Conservation (phyloP, 345 rosid species). For the Euclidium syriacum region DNA sequence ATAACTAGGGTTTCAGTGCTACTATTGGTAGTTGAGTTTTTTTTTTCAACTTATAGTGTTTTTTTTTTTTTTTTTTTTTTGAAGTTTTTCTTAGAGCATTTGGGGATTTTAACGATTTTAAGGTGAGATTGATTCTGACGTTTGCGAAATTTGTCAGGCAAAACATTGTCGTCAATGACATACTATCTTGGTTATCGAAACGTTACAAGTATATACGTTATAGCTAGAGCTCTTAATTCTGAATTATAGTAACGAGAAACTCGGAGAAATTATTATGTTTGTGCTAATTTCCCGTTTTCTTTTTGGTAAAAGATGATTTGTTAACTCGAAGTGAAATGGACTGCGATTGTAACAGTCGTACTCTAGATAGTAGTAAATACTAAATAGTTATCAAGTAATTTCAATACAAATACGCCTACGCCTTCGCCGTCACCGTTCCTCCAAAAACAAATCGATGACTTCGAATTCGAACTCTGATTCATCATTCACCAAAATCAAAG, state of each 20-base stretch:
- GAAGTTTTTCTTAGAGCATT: background rate
- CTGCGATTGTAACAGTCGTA: too few species aligned
- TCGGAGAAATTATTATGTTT: background rate
- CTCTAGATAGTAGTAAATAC: too few species aligned
- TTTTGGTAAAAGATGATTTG: too few species aligned
- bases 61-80: background rate
- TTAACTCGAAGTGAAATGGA: too few species aligned
- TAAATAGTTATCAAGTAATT: too few species aligned
- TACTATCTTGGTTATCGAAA: background rate
- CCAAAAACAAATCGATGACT: slow-evolving; percentile 33
- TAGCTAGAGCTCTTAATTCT: background rate
- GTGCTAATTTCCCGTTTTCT: background rate
- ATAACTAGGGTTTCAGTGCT: too few species aligned
- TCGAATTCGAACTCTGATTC: slow-evolving; percentile 14
- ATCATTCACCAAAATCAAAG: slow-evolving; percentile 59
- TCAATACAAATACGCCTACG: too few species aligned
- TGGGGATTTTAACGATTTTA: background rate
- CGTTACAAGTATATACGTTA: background rate
- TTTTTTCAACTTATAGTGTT: background rate
- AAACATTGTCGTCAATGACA: background rate
- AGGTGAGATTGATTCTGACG: slow-evolving; percentile 1
- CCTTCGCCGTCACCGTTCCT: too few species aligned
- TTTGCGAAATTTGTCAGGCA: background rate
- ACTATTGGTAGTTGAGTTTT: too few species aligned
- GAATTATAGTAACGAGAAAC: background rate